These are phyloP conservation scores for Persicaria tinctoria DNA, from an alignment of 148 eudicot genomes.

Conservation along the genomic window DNA sequence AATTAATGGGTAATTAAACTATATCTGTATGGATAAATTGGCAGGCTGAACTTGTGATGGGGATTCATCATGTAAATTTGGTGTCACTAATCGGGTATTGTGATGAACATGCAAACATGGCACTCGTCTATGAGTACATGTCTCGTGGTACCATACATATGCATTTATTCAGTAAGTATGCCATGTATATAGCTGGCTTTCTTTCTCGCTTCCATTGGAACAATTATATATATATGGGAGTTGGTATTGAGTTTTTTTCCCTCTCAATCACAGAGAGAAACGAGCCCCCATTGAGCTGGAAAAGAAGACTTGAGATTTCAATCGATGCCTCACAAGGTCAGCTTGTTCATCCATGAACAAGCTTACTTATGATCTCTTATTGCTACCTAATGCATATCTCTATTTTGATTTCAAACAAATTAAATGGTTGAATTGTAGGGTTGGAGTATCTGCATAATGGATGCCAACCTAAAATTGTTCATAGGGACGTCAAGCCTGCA, in stretches of 20 bases:
- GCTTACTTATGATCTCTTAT: too few species aligned
- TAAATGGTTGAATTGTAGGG: too few species aligned
- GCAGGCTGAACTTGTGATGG: conserved; percentile 30
- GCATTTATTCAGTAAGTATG: conserved; percentile 21
- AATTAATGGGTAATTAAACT: too few species aligned
- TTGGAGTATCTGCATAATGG: too few species aligned
- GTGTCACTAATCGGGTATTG: conserved; percentile 42
- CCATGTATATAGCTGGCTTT: not conserved
- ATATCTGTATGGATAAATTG: not conserved
- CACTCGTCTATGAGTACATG: conserved; percentile 41
- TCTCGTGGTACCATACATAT: conserved; percentile 24
- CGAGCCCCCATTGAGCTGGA: not conserved
- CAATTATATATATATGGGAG: too few species aligned
- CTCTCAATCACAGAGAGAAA: not conserved
- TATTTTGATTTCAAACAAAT: too few species aligned
- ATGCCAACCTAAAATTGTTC: too few species aligned
- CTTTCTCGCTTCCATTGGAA: too few species aligned
- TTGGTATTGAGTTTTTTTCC: too few species aligned
- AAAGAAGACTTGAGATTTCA: not conserved
- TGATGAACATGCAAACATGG: conserved; percentile 24
- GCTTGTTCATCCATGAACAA: too few species aligned
- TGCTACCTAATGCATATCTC: too few species aligned
- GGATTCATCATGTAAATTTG: conserved; percentile 37
- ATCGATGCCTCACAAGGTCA: not conserved
- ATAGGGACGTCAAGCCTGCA: conserved; percentile 9